These are phyloP conservation scores for Babesia microti DNA, from an alignment of 169 alveolate genomes.

Conservation along the genomic window DNA sequence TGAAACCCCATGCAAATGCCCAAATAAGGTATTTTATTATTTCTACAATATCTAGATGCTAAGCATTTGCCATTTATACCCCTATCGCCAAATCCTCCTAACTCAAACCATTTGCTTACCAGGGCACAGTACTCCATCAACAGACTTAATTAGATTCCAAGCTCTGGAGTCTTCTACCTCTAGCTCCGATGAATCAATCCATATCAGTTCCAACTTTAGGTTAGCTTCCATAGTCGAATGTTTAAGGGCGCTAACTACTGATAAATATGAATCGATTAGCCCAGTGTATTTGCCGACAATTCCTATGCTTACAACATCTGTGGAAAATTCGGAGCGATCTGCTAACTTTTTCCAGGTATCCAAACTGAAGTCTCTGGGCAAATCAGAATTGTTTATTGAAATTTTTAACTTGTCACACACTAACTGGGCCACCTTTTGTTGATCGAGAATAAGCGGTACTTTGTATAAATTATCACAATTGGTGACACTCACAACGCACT, in stretches of 20 bases:
- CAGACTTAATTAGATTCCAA: conserved; percentile 55
- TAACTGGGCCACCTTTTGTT: conserved; percentile 60
- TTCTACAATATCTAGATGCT: conserved; percentile 78
- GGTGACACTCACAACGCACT: conserved; percentile 38
- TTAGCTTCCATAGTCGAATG: conserved; percentile 81
- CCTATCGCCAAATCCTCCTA: conserved; percentile 87
- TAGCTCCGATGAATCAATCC: conserved; percentile 53
- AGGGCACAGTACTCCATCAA: conserved; percentile 84
- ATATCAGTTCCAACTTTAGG: conserved; percentile 49
- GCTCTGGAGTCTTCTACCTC: conserved; percentile 9
- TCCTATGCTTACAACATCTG: conserved; percentile 64
- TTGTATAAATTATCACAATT: conserved; percentile 39
- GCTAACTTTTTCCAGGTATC: conserved; percentile 48
- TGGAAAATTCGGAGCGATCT: conserved; percentile 23
- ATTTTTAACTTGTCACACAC: conserved; percentile 13
- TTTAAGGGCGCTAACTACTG: conserved; percentile 81
- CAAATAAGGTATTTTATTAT: conserved; percentile 69
- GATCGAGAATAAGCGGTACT: conserved; percentile 67
- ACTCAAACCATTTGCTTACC: conserved; percentile 23
- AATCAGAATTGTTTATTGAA: conserved; percentile 4
- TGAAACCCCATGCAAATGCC: conserved; percentile 93
- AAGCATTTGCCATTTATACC: conserved; percentile 82
- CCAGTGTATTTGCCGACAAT: conserved; percentile 88
- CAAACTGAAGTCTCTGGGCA: conserved; percentile 32
- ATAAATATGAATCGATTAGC: conserved; percentile 80